Percentiles rank a stretch among this genome's conserved stretches.
Conservation (phyloP, 495 filamentous ascomycete genomes). For the Penicillium simplicissimum region DNA sequence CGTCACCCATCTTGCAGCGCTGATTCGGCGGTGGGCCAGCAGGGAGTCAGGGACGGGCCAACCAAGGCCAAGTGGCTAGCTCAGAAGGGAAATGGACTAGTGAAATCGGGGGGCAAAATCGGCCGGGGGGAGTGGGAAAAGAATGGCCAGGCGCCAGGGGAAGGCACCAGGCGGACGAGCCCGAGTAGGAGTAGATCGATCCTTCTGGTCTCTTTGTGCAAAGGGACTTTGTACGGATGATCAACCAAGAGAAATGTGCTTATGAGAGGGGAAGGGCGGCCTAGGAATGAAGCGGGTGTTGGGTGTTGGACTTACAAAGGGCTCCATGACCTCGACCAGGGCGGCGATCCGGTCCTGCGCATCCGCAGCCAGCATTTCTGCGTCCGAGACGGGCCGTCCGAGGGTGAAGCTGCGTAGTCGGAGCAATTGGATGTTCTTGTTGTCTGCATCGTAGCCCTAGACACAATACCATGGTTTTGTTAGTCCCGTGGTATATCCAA, state of each 20-base stretch:
- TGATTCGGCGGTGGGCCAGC: slow-evolving; percentile 26
- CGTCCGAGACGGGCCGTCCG: slow-evolving; percentile 61
- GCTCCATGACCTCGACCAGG: slow-evolving; percentile 59
- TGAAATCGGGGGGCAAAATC: slow-evolving; percentile 32
- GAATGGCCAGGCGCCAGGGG: slow-evolving; percentile 4
- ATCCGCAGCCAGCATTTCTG: slow-evolving; percentile 49
- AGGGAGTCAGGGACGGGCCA: slow-evolving; percentile 22
- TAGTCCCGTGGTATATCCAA: not conserved
- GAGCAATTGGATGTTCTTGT: slow-evolving; percentile 73
- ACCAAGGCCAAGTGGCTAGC: slow-evolving; percentile 29
- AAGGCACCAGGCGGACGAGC: slow-evolving; percentile 24
- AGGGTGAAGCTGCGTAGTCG: slow-evolving; percentile 77
- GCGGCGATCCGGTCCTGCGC: slow-evolving; percentile 56
- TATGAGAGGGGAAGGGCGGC: slow-evolving; percentile 11
- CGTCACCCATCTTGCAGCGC: not conserved
- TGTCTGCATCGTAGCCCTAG: slow-evolving; percentile 71
- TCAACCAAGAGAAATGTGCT: not conserved
- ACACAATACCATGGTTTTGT: slow-evolving; percentile 11
- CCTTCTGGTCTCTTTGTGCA: slow-evolving; percentile 4
- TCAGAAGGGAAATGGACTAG: slow-evolving; percentile 31
- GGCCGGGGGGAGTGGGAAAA: slow-evolving; percentile 30
- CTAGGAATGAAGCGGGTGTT: not conserved
- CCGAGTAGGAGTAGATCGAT: slow-evolving; percentile 26
- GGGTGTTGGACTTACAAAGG: slow-evolving; percentile 65
- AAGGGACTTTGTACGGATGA: not conserved